These are phyloP conservation scores for Cystobasidium ongulense DNA, from an alignment of 768 basidiomycete genomes.

Conservation along the genomic window DNA sequence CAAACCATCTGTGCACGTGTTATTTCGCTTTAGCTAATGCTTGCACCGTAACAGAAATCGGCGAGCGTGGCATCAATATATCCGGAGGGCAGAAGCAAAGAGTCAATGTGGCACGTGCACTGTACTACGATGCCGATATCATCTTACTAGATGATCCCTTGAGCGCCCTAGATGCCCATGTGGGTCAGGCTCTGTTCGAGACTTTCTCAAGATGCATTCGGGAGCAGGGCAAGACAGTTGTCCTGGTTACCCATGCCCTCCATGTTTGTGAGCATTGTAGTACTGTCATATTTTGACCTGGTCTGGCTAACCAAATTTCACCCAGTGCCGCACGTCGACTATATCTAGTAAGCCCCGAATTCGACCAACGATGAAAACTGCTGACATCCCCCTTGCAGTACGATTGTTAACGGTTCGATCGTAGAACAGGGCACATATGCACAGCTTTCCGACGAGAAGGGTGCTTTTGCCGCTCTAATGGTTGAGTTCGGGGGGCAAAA, in stretches of 20 bases:
- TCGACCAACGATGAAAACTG: too few relatives aligned
- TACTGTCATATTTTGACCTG: not conserved
- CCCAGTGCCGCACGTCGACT: conserved; percentile 67
- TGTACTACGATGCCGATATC: conserved; percentile 77
- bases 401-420: conserved; percentile 65
- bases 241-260: conserved; percentile 78
- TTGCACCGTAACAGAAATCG: conserved; percentile 60
- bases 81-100: conserved; percentile 75
- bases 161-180: conserved; percentile 74
- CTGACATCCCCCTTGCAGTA: conserved; percentile 37
- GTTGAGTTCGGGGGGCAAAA: conserved; percentile 64
- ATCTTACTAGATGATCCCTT: conserved; percentile 72
- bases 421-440: conserved; percentile 70
- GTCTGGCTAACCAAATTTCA: not conserved
- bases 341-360: conserved; percentile 53
- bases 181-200: conserved; percentile 76
- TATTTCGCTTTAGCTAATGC: conserved; percentile 10
- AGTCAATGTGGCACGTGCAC: conserved; percentile 73
- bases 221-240: not conserved
- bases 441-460: conserved; percentile 58
- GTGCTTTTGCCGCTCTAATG: conserved; percentile 66
- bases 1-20: too few relatives aligned
- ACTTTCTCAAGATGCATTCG: not conserved
- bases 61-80: conserved; percentile 69
- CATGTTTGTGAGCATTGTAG: conserved; percentile 56